Conservation (phyloP, 257 asterid genomes). For the Scutellaria barbata region DNA sequence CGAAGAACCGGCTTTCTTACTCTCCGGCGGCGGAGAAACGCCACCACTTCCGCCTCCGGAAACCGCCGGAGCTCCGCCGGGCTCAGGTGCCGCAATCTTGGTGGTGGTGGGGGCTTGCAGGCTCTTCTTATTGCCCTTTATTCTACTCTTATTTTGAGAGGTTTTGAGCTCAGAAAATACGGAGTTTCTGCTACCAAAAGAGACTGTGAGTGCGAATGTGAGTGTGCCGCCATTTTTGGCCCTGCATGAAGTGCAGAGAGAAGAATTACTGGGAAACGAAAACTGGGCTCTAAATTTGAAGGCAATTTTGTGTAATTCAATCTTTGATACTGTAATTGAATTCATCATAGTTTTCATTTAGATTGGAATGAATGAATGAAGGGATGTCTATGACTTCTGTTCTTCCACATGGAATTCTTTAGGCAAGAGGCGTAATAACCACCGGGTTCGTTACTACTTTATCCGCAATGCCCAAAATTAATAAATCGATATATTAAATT, state of each 20-base stretch:
- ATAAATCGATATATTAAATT: background rate
- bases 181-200: constrained; percentile 28
- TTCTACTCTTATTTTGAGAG: constrained; percentile 39
- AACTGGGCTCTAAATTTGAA: constrained; percentile 37
- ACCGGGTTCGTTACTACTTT: constrained; percentile 33
- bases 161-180: constrained; percentile 53
- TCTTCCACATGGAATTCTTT: background rate
- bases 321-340: constrained; percentile 23
- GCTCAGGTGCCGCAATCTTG: constrained; percentile 60
- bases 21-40: constrained; percentile 35
- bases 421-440: constrained; percentile 27
- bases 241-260: constrained; percentile 35
- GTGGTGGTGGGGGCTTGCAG: constrained; percentile 33
- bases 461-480: constrained; percentile 38
- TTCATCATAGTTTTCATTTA: constrained; percentile 39
- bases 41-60: constrained; percentile 50
- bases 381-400: background rate
- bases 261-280: constrained; percentile 36
- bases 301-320: constrained; percentile 22
- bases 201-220: constrained; percentile 36
- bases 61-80: constrained; percentile 65
- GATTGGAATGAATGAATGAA: constrained; percentile 17
- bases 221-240: constrained; percentile 35
- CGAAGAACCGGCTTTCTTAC: constrained; percentile 44
- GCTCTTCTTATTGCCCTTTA: constrained; percentile 39